Conservation (phyloP, 371 early-diverging fungal species). For the Mortierella sp. region DNA sequence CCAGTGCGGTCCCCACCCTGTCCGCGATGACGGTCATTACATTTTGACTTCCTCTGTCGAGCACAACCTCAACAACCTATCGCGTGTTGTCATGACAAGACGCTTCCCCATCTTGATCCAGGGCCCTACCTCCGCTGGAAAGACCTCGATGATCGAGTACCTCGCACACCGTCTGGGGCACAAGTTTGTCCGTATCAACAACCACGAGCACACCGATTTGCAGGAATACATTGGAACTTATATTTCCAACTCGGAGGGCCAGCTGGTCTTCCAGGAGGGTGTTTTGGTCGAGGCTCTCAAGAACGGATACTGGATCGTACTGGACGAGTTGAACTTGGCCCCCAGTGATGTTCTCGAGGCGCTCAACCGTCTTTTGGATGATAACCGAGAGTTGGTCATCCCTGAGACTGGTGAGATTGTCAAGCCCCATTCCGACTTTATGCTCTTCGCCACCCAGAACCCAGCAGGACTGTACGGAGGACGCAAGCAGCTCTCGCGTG, state of each 20-base stretch:
- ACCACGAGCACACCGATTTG: conserved; percentile 99
- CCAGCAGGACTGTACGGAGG: conserved; percentile 99
- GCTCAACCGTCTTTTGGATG: conserved; percentile 99
- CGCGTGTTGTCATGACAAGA: conserved; percentile 92
- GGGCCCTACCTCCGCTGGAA: conserved; percentile 99
- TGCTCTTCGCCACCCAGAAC: conserved; percentile 99
- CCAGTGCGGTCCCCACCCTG: conserved; percentile 73
- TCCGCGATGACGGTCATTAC: conserved; percentile 73
- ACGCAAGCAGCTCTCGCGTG: conserved; percentile 98
- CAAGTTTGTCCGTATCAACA: conserved; percentile 99
- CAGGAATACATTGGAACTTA: conserved; percentile 99
- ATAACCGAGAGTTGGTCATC: conserved; percentile 98
- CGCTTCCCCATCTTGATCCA: conserved; percentile 99
- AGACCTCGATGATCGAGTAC: conserved; percentile 99
- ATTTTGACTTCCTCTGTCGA: conserved; percentile 93
- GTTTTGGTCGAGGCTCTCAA: conserved; percentile 96
- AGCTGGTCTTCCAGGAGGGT: conserved; percentile 97
- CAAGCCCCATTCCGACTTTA: conserved; percentile 97
- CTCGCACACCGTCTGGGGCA: conserved; percentile 95
- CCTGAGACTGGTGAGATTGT: conserved; percentile 98
- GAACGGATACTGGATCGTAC: conserved; percentile 99
- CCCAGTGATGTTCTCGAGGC: conserved; percentile 99
- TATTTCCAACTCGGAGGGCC: conserved; percentile 83
- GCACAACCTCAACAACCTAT: conserved; percentile 87
- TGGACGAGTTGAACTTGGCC: conserved; percentile 99